Evolutionary conservation across 2,329 filamentous ascomycete species (phyloP).

Genomic region (Neurospora sp.): DNA sequence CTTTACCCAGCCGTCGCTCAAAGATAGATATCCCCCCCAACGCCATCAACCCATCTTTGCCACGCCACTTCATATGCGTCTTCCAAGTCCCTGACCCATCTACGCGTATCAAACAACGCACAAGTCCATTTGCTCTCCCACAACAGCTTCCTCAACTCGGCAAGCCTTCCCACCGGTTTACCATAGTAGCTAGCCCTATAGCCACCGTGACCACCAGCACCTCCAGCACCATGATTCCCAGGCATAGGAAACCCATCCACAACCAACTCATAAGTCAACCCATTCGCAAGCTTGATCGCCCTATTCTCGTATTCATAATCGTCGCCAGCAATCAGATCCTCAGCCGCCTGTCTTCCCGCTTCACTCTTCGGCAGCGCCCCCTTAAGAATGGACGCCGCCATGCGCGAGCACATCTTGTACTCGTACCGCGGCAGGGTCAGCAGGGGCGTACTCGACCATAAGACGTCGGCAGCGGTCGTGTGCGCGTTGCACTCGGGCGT

Average conservation of each 20-base stretch:
- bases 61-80: slow-evolving; percentile 81
- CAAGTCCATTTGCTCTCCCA: slow-evolving; percentile 80
- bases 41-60: slow-evolving; percentile 74
- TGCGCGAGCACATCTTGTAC: slow-evolving; percentile 98
- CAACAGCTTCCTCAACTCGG: slow-evolving; percentile 69
- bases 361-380: slow-evolving; percentile 70
- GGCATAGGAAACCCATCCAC: slow-evolving; percentile 10
- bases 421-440: slow-evolving; percentile 83
- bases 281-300: slow-evolving; percentile 57
- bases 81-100: slow-evolving; percentile 89
- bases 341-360: slow-evolving; percentile 57
- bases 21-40: slow-evolving; percentile 90
- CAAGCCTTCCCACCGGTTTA: slow-evolving; percentile 57
- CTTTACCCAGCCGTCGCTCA: slow-evolving; percentile 15
- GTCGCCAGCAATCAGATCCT: slow-evolving; percentile 65
- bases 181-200: slow-evolving; percentile 26
- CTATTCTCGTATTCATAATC: slow-evolving; percentile 80
- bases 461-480: slow-evolving; percentile 89
- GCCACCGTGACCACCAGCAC: slow-evolving; percentile 17
- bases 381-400: slow-evolving; percentile 89
- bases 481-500: slow-evolving; percentile 98
- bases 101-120: slow-evolving; percentile 78
- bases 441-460: slow-evolving; percentile 93
- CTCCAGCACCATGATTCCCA: slow-evolving; percentile 13
- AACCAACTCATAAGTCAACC: slow-evolving; percentile 47